phyloP scores from a whole-genome alignment of 2,329 filamentous ascomycete genomes.

The Exophiala calicioides region DNA sequence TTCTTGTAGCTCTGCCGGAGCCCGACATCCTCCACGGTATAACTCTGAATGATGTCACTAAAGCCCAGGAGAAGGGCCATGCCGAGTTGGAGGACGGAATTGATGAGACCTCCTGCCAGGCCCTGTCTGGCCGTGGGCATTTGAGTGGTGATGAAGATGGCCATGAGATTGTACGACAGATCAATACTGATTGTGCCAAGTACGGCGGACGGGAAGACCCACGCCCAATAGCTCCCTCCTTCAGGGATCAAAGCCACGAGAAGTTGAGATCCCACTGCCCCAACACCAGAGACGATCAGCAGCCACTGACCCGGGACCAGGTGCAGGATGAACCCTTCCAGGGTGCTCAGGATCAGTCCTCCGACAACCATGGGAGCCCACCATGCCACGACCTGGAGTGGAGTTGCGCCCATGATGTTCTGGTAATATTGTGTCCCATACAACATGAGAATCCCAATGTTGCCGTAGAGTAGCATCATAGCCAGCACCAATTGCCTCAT shows the following conservation, averaged over 20 bases:
- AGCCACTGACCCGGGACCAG: constrained; percentile 63
- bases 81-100: constrained; percentile 69
- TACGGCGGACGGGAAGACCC: constrained; percentile 64
- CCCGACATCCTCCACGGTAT: constrained; percentile 46
- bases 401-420: constrained; percentile 58
- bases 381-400: constrained; percentile 68
- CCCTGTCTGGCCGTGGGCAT: constrained; percentile 68
- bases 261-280: constrained; percentile 59
- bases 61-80: constrained; percentile 72
- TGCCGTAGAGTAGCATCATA: constrained; percentile 68
- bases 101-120: constrained; percentile 70
- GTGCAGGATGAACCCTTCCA: constrained; percentile 68
- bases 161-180: constrained; percentile 72
- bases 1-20: constrained; percentile 57
- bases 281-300: constrained; percentile 62
- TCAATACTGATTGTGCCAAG: constrained; percentile 72
- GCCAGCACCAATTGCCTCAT: constrained; percentile 65
- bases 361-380: constrained; percentile 68
- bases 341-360: constrained; percentile 64
- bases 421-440: constrained; percentile 71
- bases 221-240: constrained; percentile 67
- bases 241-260: constrained; percentile 66
- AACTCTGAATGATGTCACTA: constrained; percentile 62
- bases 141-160: constrained; percentile 74
- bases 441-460: constrained; percentile 67